Evolutionary conservation across 2,329 filamentous ascomycete genomes (phyloP).

Genomic region (Ramularia collo-cygni): DNA sequence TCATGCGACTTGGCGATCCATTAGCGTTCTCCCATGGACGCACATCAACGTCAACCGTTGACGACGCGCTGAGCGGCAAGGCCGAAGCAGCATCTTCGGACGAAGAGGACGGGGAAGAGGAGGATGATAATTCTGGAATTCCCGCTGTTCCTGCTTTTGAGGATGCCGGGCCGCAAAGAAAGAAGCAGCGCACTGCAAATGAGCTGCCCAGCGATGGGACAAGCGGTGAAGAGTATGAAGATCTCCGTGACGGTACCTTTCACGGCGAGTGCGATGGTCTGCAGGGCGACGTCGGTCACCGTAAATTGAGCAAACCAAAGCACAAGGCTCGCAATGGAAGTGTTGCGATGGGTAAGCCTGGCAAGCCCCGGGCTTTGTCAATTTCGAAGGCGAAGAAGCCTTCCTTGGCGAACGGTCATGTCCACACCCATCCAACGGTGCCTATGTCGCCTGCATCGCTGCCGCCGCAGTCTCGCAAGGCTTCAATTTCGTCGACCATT

Average conservation of each 20-base stretch:
- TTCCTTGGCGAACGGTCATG: conserved; percentile 7
- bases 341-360: conserved; percentile 25
- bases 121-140: conserved; percentile 57
- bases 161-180: conserved; percentile 25
- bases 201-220: conserved; percentile 51
- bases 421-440: conserved; percentile 28
- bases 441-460: conserved; percentile 55
- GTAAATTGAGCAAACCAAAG: conserved; percentile 38
- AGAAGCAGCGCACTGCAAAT: conserved; percentile 37
- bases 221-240: conserved; percentile 56
- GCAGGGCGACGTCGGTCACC: conserved; percentile 40
- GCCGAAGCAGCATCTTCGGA: conserved; percentile 74
- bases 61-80: conserved; percentile 86
- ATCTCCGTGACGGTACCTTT: conserved; percentile 46
- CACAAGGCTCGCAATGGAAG: conserved; percentile 27
- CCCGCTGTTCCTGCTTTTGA: conserved; percentile 26
- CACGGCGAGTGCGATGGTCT: conserved; percentile 50
- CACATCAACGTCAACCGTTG: conserved; percentile 85
- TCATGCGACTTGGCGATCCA: conserved; percentile 92
- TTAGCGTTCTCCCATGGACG: conserved; percentile 90
- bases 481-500: conserved; percentile 55
- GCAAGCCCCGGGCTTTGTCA: conserved; percentile 38
- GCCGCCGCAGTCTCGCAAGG: conserved; percentile 64
- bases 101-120: conserved; percentile 62
- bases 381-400: conserved; percentile 47